A percentile compares a stretch with the other conserved stretches of the same genome.
phyloP scores from a whole-genome alignment of 768 basidiomycete genomes.

The Boletus eberwhitei region DNA sequence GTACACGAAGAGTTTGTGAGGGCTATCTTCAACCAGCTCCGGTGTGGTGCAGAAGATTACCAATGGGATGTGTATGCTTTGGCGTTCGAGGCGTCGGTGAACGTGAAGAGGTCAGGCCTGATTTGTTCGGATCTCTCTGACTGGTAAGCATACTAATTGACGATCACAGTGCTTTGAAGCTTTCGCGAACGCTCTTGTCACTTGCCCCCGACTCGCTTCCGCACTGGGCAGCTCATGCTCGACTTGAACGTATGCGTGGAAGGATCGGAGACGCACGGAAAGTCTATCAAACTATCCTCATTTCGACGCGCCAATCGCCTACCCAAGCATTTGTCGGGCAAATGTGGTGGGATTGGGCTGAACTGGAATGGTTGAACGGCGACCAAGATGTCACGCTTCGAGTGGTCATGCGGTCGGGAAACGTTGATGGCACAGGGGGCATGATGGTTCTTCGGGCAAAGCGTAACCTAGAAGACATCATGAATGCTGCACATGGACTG shows the following conservation, averaged over 20 bases:
- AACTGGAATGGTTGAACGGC: slow-evolving; percentile 75
- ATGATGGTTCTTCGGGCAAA: slow-evolving; percentile 61
- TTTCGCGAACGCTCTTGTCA: slow-evolving; percentile 64
- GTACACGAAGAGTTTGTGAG: slow-evolving; percentile 51
- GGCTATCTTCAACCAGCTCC: slow-evolving; percentile 56
- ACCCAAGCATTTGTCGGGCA: slow-evolving; percentile 37
- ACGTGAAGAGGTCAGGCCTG: slow-evolving; percentile 51
- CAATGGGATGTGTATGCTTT: slow-evolving; percentile 67
- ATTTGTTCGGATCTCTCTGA: neutral
- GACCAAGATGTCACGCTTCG: slow-evolving; percentile 46
- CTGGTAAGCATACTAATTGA: slow-evolving; percentile 8
- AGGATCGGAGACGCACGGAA: slow-evolving; percentile 69
- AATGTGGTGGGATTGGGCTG: slow-evolving; percentile 83
- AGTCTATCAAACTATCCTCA: slow-evolving; percentile 67
- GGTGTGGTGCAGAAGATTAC: slow-evolving; percentile 44
- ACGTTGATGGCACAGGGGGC: slow-evolving; percentile 49
- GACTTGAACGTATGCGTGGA: slow-evolving; percentile 64
- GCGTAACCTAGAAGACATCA: slow-evolving; percentile 56
- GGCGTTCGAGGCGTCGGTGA: slow-evolving; percentile 63
- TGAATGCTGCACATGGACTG: slow-evolving; percentile 25
- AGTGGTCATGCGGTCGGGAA: slow-evolving; percentile 53
- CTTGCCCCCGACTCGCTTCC: slow-evolving; percentile 50
- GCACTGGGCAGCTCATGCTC: slow-evolving; percentile 77
- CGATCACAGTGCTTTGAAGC: slow-evolving; percentile 55
- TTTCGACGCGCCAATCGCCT: slow-evolving; percentile 39